A percentile compares a stretch with the other conserved stretches of the same genome.
These are phyloP conservation scores for Ceratocystis albifundus DNA, from an alignment of 2,329 filamentous ascomycete genomes.

Conservation along the genomic window DNA sequence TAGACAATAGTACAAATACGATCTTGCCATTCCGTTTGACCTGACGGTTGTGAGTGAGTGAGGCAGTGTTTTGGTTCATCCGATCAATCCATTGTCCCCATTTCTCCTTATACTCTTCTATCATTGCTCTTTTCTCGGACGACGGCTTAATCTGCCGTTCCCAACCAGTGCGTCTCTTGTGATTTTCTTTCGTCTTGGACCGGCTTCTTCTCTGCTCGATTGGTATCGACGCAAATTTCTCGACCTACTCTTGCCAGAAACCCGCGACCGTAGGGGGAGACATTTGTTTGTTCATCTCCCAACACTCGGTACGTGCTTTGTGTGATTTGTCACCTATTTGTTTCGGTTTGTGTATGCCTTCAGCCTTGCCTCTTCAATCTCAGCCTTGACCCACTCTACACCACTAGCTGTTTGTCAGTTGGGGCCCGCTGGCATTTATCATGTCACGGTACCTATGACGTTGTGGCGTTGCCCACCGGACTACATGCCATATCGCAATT, in stretches of 20 bases:
- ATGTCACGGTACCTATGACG: no score
- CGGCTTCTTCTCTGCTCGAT: conserved; percentile 26
- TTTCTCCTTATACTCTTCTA: neutral
- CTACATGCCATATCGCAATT: no score
- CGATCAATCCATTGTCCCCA: neutral
- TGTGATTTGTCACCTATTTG: conserved; percentile 23
- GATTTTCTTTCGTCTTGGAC: conserved; percentile 25
- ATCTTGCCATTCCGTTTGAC: conserved; percentile 23
- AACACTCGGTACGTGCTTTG: conserved; percentile 45
- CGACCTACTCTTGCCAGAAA: neutral
- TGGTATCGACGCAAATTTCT: neutral
- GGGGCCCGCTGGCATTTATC: no score
- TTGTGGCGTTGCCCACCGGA: no score
- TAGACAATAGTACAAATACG: conserved; percentile 23
- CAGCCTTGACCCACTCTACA: neutral
- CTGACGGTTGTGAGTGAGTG: conserved; percentile 23
- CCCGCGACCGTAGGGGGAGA: conserved; percentile 56
- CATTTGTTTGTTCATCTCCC: conserved; percentile 98
- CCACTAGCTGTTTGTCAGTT: no score
- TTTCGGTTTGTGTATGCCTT: neutral
- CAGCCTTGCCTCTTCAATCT: neutral
- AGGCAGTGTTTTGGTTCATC: conserved; percentile 14
- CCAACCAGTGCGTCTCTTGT: neutral
- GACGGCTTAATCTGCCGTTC: neutral
- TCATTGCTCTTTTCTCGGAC: neutral